Base-by-base conservation (phyloP, 2,329 filamentous ascomycete genomes). In the Shiraia sp. region DNA sequence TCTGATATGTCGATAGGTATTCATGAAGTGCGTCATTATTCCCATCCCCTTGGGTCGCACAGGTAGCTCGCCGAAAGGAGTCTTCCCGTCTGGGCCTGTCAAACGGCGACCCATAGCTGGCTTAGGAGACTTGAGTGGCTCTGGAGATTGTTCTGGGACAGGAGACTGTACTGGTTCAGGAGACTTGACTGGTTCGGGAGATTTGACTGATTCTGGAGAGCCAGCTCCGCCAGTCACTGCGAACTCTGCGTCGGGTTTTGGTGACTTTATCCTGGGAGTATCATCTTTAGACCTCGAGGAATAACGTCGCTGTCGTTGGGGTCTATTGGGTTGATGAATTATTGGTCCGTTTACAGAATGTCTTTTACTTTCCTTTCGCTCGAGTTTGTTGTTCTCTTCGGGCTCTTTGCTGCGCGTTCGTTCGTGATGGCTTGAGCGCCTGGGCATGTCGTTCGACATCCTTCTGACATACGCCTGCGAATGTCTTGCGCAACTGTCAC, bases 1-100 rank as follows among this genome's bases (percentile, higher is more conserved):
- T 19, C 54, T 52, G 16, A 59, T 51, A 24, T 64, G 58, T 13
- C 42, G 42, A n/a, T 56, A 55, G 2, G 53, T 56, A 2, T 53
- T 51, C 38, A 45, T 46, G 1, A 53, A 26, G 24, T 63, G 55
- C 8, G 49, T 37, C 2, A 42, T 42, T 4, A 63, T 27, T 1
- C 59, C 57, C 9, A 59, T 28, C 2, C 49, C 53, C n/a, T 48
- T 42, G 1, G 39, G 47, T 14, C 23, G 41, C 13, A 54, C 58
- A 1, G 61, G 61, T 2, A 50, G 36, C n/a, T 14, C 42, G 9
- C 40, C 58, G 10, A 48, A 57, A 2, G 28, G 50, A 5, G 49
- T 59, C 8, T 12, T 16, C 8, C 48, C 49, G 15, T 57, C 55
- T 26, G 45, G 55, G 10, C 41, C 57, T 25, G 14, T 38, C 6